phyloP scores from a whole-genome alignment of 2,329 filamentous ascomycete species.

The Rutstroemia sp. region DNA sequence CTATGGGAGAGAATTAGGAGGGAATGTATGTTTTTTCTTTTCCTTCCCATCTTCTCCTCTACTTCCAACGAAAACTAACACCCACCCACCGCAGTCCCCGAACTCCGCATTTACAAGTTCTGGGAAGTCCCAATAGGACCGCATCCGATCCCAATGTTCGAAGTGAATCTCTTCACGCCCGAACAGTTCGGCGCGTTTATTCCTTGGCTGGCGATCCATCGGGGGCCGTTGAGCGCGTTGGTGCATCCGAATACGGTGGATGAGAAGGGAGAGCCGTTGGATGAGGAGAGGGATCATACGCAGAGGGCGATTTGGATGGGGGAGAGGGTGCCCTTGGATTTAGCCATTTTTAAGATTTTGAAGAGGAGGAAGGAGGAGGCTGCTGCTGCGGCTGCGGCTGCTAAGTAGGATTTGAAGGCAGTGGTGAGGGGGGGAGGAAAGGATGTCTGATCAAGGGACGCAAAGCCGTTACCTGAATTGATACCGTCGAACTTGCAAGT shows the following conservation, averaged over 20 bases:
- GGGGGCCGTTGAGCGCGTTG: conserved; percentile 71
- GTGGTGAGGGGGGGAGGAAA: not conserved
- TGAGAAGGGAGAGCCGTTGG: conserved; percentile 32
- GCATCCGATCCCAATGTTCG: conserved; percentile 82
- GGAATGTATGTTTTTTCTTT: conserved; percentile 53
- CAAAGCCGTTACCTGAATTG: too few relatives aligned
- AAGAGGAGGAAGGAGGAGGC: conserved; percentile 3
- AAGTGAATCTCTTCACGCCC: conserved; percentile 81
- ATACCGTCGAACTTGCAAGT: too few relatives aligned
- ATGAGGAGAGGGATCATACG: conserved; percentile 35
- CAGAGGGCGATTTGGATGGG: conserved; percentile 69
- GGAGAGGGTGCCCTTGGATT: conserved; percentile 53
- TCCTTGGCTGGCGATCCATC: conserved; percentile 74
- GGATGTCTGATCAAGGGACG: too few relatives aligned
- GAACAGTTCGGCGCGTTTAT: conserved; percentile 86
- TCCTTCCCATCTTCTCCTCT: not conserved
- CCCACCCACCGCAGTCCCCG: conserved; percentile 53
- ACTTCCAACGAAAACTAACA: not conserved
- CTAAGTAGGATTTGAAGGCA: not conserved
- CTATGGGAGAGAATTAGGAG: conserved; percentile 72
- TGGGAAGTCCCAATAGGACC: conserved; percentile 75
- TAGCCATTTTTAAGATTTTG: conserved; percentile 38
- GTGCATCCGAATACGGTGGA: conserved; percentile 78
- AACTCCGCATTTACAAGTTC: conserved; percentile 72
- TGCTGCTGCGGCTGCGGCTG: not conserved